Base-by-base conservation (phyloP, 2,329 filamentous ascomycete species). In the Polytolypa hystricis region DNA sequence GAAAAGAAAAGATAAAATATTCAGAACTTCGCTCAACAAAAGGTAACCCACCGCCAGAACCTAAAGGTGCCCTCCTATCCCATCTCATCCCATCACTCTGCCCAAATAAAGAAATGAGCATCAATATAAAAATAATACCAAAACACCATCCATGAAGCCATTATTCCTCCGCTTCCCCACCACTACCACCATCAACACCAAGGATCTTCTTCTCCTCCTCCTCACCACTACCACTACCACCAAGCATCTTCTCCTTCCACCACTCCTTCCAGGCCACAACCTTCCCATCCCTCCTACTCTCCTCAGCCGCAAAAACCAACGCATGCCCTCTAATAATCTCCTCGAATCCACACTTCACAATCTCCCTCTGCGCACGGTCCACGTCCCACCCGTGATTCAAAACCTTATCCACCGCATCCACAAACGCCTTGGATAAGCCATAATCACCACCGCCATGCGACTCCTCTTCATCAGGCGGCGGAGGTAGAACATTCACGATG, bases 291-390 rank as follows among this genome's bases (percentile, higher is more conserved):
- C 65, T 67, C 50, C 89, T 73, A 4, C 89, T 85, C 50, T 93
- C 82, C 61, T 96, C 91, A 0, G 89, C 91, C 16, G 85, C 87
- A 65, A 95, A 98, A 0, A 95, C 89, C 61, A 91, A 74, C 2
- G 83, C 87, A 62, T 96, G 91, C 52, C 85, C 93, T 33, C 81
- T 71, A n/a, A 96, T 71, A 1, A 81, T 76, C 53, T 96, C 91
- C 39, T 94, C 84, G 5, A 94, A 62, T 9, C 80, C 82, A 59
- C 84, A 93, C 0, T 85, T 86, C 17, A 96, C 67, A 53, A 79
- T 76, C 51, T 77, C 67, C 39, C 69, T 67, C 67, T 96, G 89
- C 2, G 87, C 87, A 42, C 71, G 71, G 27, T 70, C 64, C 1
- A 82, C 79, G 18, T 65, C 60, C 74, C 79, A 76, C 0, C 69